A percentile compares a stretch with the other conserved stretches of the same genome.
Conservation (phyloP, 768 basidiomycete genomes). For the Cystofilobasidium ferigula region DNA sequence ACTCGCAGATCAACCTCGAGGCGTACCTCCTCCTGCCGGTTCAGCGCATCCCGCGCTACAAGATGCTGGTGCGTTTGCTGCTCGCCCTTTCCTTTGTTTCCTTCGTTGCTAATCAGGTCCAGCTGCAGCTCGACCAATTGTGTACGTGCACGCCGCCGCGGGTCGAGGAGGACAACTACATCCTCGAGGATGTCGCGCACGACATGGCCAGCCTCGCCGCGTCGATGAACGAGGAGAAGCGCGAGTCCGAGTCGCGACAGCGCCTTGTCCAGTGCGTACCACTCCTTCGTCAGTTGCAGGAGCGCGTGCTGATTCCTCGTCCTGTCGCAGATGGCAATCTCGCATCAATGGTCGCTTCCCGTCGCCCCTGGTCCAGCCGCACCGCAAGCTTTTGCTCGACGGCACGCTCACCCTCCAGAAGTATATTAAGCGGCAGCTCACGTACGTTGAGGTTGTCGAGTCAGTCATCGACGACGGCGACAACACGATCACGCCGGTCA, state of each 20-base stretch:
- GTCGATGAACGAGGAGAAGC: conserved; percentile 97
- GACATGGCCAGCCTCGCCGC: conserved; percentile 82
- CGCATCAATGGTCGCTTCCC: conserved; percentile 85
- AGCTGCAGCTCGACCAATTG: conserved; percentile 66
- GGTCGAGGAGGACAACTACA: conserved; percentile 53
- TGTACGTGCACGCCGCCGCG: conserved; percentile 71
- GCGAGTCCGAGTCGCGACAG: conserved; percentile 81
- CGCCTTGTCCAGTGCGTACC: conserved; percentile 70
- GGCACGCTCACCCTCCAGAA: conserved; percentile 72
- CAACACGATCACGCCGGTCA: conserved; percentile 43
- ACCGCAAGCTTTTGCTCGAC: conserved; percentile 89
- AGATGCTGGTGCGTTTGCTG: conserved; percentile 59
- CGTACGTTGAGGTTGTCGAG: conserved; percentile 53
- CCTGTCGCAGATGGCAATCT: conserved; percentile 37
- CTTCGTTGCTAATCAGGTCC: neutral
- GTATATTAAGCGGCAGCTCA: conserved; percentile 78
- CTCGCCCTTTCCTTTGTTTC: neutral
- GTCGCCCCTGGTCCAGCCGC: conserved; percentile 95
- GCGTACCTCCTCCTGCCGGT: conserved; percentile 88
- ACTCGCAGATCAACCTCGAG: conserved; percentile 87
- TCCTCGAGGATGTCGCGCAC: conserved; percentile 68
- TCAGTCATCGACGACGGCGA: conserved; percentile 29
- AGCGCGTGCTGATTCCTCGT: neutral
- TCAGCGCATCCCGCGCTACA: conserved; percentile 94
- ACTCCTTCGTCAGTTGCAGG: neutral